Evolutionary conservation across 2,329 filamentous ascomycete species (phyloP).

Genomic region (Talaromyces sp.): DNA sequence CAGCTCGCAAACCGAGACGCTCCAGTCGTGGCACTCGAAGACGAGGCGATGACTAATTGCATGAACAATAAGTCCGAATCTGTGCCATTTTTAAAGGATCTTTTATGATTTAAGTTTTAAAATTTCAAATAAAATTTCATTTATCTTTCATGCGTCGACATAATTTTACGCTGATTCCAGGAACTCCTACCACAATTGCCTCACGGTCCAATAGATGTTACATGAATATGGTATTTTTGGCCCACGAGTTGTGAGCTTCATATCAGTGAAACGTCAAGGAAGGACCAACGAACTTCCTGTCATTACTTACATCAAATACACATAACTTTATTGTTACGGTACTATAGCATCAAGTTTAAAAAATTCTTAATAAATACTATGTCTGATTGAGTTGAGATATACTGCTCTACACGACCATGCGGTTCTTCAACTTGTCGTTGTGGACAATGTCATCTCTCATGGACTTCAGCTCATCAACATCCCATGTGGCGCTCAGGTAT

Average conservation of each 20-base stretch:
- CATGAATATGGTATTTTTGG: background rate
- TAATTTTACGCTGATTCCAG: background rate
- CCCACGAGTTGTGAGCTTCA: background rate
- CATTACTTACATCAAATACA: background rate
- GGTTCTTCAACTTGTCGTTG: constrained; percentile 14
- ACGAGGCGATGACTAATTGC: background rate
- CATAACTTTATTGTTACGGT: background rate
- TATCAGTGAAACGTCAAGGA: background rate
- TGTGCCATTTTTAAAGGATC: background rate
- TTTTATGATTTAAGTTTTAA: background rate
- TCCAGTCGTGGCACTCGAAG: background rate
- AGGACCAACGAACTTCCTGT: background rate
- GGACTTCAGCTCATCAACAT: constrained; percentile 22
- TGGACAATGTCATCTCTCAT: constrained; percentile 20
- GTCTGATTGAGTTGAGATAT: background rate
- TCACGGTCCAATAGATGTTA: background rate
- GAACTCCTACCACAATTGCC: background rate
- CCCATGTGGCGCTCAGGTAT: constrained; percentile 21
- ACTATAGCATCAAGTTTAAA: background rate
- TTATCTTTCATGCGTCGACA: background rate
- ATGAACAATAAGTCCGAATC: background rate
- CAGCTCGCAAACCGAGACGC: background rate
- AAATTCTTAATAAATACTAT: background rate
- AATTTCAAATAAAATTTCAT: background rate
- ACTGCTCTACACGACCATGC: background rate